phyloP scores from a whole-genome alignment of 768 basidiomycete species.

The Boletus eberwhitei region DNA sequence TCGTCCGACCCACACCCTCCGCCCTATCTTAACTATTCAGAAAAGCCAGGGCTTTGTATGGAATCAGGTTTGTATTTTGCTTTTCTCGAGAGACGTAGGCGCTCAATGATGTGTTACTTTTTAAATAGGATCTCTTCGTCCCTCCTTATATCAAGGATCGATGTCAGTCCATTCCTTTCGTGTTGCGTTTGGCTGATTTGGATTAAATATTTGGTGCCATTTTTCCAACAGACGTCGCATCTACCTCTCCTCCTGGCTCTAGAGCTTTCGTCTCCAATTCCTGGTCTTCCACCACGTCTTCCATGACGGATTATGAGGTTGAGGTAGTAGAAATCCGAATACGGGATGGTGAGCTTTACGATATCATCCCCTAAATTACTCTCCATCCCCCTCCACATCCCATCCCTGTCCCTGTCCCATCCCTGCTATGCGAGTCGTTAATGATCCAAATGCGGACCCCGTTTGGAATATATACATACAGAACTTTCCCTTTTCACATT shows the following conservation, averaged over 20 bases:
- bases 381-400: background rate
- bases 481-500: background rate
- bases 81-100: background rate
- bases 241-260: constrained; percentile 76
- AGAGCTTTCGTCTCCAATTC: constrained; percentile 64
- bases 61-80: constrained; percentile 69
- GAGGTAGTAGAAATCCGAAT: constrained; percentile 88
- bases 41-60: constrained; percentile 86
- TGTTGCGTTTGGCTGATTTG: constrained; percentile 10
- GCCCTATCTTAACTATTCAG: constrained; percentile 85
- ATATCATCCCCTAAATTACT: constrained; percentile 58
- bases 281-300: constrained; percentile 62
- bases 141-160: constrained; percentile 88
- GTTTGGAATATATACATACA: constrained; percentile 17
- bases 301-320: constrained; percentile 73
- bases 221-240: constrained; percentile 60
- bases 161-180: constrained; percentile 53
- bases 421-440: constrained; percentile 7
- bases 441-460: constrained; percentile 8
- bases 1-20: constrained; percentile 57
- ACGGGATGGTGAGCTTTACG: constrained; percentile 70
- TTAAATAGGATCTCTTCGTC: constrained; percentile 73
- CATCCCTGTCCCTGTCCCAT: background rate
- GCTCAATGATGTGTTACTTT: background rate
- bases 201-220: background rate